A percentile compares a stretch with the other conserved stretches of the same genome.
Conservation (phyloP, 345 rosid species). For the Heritiera littoralis region DNA sequence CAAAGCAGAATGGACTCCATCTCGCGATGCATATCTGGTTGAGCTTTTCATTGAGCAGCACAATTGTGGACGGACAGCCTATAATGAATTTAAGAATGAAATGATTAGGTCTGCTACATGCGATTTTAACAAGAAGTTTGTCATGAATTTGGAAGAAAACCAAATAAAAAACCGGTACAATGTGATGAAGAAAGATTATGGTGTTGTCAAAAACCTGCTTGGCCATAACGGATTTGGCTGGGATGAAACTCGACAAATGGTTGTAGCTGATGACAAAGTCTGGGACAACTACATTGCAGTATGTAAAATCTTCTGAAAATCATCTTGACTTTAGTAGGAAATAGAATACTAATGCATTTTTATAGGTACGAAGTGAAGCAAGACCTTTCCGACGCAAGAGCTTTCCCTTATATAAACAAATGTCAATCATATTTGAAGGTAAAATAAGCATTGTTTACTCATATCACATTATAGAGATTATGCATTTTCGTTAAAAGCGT, state of each 20-base stretch:
- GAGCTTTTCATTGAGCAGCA: conserved; percentile 40
- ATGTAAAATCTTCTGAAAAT: background rate
- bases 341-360: background rate
- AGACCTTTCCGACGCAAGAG: conserved; percentile 43
- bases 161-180: conserved; percentile 46
- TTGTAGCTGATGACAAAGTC: conserved; percentile 42
- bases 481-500: conserved; percentile 11
- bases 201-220: conserved; percentile 38
- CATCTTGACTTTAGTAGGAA: background rate
- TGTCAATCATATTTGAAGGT: conserved; percentile 44
- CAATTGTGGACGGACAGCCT: conserved; percentile 40
- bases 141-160: conserved; percentile 42
- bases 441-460: background rate
- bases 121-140: conserved; percentile 34
- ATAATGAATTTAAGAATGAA: conserved; percentile 33
- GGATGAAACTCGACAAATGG: conserved; percentile 43
- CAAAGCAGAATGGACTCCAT: conserved; percentile 14
- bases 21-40: conserved; percentile 27
- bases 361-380: conserved; percentile 40
- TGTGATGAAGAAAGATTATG: conserved; percentile 45
- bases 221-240: conserved; percentile 34
- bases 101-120: conserved; percentile 29
- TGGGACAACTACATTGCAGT: conserved; percentile 41
- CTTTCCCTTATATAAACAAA: conserved; percentile 38
- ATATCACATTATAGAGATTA: background rate